These are phyloP conservation scores for Penicillium sp. DNA, from an alignment of 2,329 filamentous ascomycete genomes.

Conservation along the genomic window DNA sequence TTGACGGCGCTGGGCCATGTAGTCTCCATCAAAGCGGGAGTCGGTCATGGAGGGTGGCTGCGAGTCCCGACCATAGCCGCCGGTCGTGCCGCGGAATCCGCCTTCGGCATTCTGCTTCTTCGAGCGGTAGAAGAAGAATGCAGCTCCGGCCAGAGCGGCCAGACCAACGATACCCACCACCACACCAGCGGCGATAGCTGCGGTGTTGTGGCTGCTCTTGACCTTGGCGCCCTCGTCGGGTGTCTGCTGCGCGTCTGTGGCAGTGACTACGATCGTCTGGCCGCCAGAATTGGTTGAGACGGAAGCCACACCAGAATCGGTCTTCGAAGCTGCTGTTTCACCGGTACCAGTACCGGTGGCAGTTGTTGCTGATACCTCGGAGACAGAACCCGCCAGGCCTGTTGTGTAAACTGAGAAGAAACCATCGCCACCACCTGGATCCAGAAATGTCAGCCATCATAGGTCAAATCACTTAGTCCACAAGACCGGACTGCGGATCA, in stretches of 20 bases:
- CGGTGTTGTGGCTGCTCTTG: conserved; percentile 64
- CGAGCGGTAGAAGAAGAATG: conserved; percentile 73
- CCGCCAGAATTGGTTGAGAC: conserved; percentile 30
- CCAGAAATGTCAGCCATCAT: not conserved
- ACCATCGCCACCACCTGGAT: conserved; percentile 59
- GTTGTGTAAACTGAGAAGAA: conserved; percentile 57
- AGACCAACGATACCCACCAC: conserved; percentile 79
- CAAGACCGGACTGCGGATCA: not conserved
- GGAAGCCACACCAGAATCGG: conserved; percentile 5
- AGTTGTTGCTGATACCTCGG: conserved; percentile 30
- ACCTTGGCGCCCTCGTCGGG: conserved; percentile 12
- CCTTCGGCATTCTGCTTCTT: conserved; percentile 78
- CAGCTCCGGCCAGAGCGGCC: conserved; percentile 65
- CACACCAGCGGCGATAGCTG: conserved; percentile 81
- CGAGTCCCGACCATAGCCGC: conserved; percentile 70
- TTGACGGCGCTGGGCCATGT: conserved; percentile 78
- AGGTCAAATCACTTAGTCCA: not conserved
- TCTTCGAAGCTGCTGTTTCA: conserved; percentile 13
- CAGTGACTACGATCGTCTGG: conserved; percentile 40
- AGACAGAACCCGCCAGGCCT: conserved; percentile 46
- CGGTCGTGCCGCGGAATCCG: conserved; percentile 78
- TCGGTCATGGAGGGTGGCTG: conserved; percentile 73
- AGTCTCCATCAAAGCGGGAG: conserved; percentile 78
- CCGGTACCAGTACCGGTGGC: conserved; percentile 8
- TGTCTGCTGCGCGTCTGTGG: conserved; percentile 27